These are phyloP conservation scores for Saitozyma podzolica DNA, from an alignment of 768 basidiomycete species.

Conservation along the genomic window DNA sequence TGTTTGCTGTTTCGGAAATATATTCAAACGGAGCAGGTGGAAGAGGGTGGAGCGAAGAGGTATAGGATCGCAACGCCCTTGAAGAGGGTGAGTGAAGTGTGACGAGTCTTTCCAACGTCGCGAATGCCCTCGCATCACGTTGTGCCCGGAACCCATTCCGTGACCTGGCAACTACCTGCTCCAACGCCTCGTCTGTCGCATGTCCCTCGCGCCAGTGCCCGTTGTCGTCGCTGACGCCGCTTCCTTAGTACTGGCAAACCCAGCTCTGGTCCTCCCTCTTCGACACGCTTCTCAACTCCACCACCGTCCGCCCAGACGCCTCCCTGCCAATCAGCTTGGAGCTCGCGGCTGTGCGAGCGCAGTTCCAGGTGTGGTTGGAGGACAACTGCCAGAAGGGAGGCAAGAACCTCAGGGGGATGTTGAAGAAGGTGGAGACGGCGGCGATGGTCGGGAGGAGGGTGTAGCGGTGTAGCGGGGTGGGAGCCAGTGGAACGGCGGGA, in stretches of 20 bases:
- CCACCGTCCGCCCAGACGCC: slow-evolving; percentile 60
- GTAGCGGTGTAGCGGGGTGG: not conserved
- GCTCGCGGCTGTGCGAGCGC: slow-evolving; percentile 63
- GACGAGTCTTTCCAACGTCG: too few species aligned
- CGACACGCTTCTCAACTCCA: slow-evolving; percentile 81
- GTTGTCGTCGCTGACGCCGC: slow-evolving; percentile 6
- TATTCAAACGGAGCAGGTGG: slow-evolving; percentile 70
- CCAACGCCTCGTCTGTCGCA: too few species aligned
- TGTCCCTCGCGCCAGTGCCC: too few species aligned
- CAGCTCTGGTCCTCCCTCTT: slow-evolving; percentile 83
- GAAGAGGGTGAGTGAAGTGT: slow-evolving; percentile 43
- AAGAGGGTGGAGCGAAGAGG: slow-evolving; percentile 12
- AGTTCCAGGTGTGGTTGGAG: slow-evolving; percentile 87
- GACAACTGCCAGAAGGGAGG: slow-evolving; percentile 74
- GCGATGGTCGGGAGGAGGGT: slow-evolving; percentile 28
- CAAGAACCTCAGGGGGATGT: slow-evolving; percentile 51
- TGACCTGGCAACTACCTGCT: too few species aligned
- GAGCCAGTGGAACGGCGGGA: too few species aligned
- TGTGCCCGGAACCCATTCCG: too few species aligned
- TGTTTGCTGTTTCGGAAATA: slow-evolving; percentile 97
- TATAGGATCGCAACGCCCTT: slow-evolving; percentile 37
- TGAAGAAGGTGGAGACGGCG: slow-evolving; percentile 53
- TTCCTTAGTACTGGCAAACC: slow-evolving; percentile 79
- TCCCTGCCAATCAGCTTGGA: slow-evolving; percentile 72
- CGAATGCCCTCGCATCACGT: too few species aligned